Conservation (phyloP, 1,284 basidiomycete genomes). For the Testicularia cyperi region DNA sequence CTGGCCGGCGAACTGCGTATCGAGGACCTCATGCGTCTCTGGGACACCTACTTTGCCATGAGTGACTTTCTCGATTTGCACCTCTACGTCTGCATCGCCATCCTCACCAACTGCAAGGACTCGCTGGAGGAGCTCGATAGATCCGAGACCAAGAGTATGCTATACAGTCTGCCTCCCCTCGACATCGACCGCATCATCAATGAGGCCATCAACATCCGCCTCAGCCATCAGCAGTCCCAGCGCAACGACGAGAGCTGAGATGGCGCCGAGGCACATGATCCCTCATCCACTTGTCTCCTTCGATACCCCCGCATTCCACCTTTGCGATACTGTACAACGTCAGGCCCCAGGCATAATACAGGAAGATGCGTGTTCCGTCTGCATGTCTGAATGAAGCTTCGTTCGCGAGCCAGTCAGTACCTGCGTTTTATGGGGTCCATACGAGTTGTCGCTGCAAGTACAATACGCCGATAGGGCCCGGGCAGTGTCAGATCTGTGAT, state of each 20-base stretch:
- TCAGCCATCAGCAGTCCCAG: conserved; percentile 46
- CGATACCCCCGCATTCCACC: too few species aligned
- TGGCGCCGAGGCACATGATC: too few species aligned
- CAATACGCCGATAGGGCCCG: too few species aligned
- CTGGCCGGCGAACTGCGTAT: conserved; percentile 57
- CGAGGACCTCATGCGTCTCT: conserved; percentile 56
- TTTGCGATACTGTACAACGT: too few species aligned
- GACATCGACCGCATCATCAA: conserved; percentile 59
- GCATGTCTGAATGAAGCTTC: too few species aligned
- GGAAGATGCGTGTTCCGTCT: too few species aligned
- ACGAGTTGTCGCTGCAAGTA: too few species aligned
- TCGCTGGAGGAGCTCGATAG: conserved; percentile 59
- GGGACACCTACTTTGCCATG: conserved; percentile 60
- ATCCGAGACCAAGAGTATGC: conserved; percentile 57
- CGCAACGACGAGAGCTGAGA: conserved; percentile 21
- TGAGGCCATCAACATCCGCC: conserved; percentile 57
- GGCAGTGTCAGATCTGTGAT: too few species aligned
- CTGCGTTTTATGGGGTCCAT: too few species aligned
- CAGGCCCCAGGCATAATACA: too few species aligned
- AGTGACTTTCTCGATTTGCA: conserved; percentile 58
- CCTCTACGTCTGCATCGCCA: conserved; percentile 59
- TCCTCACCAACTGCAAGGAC: conserved; percentile 60
- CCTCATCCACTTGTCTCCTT: too few species aligned
- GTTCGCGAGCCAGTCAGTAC: too few species aligned
- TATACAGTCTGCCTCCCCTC: conserved; percentile 55